Percentiles rank a stretch among this genome's conserved stretches.
Evolutionary conservation across 306 rosid genomes (phyloP).

Genomic region (Carpinus fangiana): DNA sequence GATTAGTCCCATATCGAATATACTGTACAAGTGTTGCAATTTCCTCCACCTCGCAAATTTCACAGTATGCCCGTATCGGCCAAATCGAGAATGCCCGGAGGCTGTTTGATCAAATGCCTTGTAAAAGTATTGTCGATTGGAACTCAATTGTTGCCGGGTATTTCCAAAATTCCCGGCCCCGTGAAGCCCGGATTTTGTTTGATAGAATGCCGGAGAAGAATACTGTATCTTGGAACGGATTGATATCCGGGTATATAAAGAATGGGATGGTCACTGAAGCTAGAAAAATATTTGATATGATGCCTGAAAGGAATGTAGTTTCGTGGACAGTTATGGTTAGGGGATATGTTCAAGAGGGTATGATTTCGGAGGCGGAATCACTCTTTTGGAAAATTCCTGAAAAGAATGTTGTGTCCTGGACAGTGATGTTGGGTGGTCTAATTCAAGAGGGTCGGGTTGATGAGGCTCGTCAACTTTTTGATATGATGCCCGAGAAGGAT

Average conservation of each 20-base stretch:
- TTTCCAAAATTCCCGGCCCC: conserved; percentile 42
- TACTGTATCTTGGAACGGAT: conserved; percentile 49
- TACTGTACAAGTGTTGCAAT: conserved; percentile 24
- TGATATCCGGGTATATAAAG: conserved; percentile 42
- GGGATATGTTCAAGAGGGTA: conserved; percentile 42
- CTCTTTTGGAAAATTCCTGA: conserved; percentile 50
- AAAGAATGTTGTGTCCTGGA: conserved; percentile 58
- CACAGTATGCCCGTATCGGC: conserved; percentile 27
- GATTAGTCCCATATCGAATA: conserved; percentile 1
- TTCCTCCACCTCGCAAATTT: conserved; percentile 28
- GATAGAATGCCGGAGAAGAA: conserved; percentile 45
- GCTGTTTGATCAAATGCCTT: conserved; percentile 53
- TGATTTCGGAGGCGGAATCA: conserved; percentile 38
- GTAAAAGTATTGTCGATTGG: conserved; percentile 43
- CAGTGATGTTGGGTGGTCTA: conserved; percentile 56
- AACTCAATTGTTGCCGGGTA: conserved; percentile 55
- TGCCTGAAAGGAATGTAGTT: conserved; percentile 52
- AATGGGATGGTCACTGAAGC: conserved; percentile 46
- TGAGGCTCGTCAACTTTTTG: conserved; percentile 47
- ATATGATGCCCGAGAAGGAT: conserved; percentile 54
- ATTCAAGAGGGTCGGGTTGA: conserved; percentile 47
- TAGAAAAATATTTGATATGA: conserved; percentile 35
- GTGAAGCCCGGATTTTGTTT: conserved; percentile 42
- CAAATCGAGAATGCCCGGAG: conserved; percentile 42
- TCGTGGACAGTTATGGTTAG: conserved; percentile 65